Evolutionary conservation across 2,329 filamentous ascomycete species (phyloP).

Genomic region (Pseudogymnoascus sp.): DNA sequence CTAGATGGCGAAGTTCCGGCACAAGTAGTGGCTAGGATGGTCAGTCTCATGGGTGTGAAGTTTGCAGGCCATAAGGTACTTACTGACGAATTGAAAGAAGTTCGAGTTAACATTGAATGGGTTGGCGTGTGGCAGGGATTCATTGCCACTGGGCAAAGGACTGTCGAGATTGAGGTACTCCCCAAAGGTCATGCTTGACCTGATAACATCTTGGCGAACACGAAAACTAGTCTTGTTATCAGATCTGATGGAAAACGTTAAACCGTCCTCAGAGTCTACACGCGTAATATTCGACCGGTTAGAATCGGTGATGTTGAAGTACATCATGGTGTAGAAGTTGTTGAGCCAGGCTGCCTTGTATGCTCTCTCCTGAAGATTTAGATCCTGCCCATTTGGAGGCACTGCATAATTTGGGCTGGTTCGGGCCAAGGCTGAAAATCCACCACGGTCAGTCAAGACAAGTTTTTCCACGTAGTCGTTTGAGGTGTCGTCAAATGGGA

Average conservation of each 20-base stretch:
- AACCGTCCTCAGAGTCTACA: constrained; percentile 20
- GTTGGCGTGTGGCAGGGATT: constrained; percentile 22
- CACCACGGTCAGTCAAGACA: constrained; percentile 34
- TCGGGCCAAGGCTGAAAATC: constrained; percentile 33
- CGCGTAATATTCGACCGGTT: not conserved
- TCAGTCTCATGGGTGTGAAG: constrained; percentile 9
- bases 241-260: constrained; percentile 26
- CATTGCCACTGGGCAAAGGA: not conserved
- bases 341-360: constrained; percentile 37
- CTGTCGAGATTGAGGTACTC: not conserved
- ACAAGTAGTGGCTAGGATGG: constrained; percentile 20
- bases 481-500: constrained; percentile 16
- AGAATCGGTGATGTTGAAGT: constrained; percentile 32
- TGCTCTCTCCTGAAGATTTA: constrained; percentile 29
- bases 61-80: not conserved
- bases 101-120: constrained; percentile 23
- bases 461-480: constrained; percentile 18
- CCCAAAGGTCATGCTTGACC: not conserved
- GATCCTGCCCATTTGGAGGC: constrained; percentile 29
- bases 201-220: not conserved
- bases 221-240: not conserved
- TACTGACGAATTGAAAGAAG: constrained; percentile 24
- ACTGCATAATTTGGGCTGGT: constrained; percentile 28
- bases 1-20: constrained; percentile 25
- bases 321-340: constrained; percentile 33